Base-by-base conservation (phyloP, 2,329 filamentous ascomycete genomes). In the Verticillium tricorpus region DNA sequence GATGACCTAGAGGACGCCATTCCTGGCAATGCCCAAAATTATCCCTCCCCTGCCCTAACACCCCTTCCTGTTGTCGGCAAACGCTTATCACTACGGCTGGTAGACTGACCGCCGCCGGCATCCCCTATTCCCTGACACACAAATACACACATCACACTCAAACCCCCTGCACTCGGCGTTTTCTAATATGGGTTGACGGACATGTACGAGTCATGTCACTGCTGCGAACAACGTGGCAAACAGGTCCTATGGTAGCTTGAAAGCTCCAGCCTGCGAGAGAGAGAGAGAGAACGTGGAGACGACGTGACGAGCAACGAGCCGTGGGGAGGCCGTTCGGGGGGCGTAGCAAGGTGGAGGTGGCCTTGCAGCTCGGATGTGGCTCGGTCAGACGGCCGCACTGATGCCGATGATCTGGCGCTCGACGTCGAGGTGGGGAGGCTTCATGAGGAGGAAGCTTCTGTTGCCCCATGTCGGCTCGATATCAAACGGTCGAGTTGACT, bases 191-290 rank as follows among this genome's bases (percentile, higher is more conserved):
- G 69, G 67, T 73, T 74, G 72, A 71, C 71, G 72, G 73, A 72
- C 76, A 72, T 71, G 68, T 65, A 66, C 61, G 67, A 64, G 67
- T 54, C 45, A 50, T 54, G 40, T 37, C 28, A 35, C 31, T 45
- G 19, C 28, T 7, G 28, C 58, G 15, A 37, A 17, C n/a, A 66
- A 65, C 65, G 70, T 71, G 71, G 67, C 67, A 67, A 69, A 68
- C 71, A 80, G 81, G 82, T 73, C 80, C 76, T 79, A 79, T 85
- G 84, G 82, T 85, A 82, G 83, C 84, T 86, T 86, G 77, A 86
- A 85, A 85, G 83, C 83, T 85, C 83, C 83, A 85, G 82, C 81
- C 82, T 82, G 73, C 68, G 58, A 59, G 56, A 64, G 60, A 63
- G 58, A 59, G 56, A 64, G 60, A 63, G 60, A 63, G 61, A 59